Conservation (phyloP, 305 asterid species). For the Rubia balearica region DNA sequence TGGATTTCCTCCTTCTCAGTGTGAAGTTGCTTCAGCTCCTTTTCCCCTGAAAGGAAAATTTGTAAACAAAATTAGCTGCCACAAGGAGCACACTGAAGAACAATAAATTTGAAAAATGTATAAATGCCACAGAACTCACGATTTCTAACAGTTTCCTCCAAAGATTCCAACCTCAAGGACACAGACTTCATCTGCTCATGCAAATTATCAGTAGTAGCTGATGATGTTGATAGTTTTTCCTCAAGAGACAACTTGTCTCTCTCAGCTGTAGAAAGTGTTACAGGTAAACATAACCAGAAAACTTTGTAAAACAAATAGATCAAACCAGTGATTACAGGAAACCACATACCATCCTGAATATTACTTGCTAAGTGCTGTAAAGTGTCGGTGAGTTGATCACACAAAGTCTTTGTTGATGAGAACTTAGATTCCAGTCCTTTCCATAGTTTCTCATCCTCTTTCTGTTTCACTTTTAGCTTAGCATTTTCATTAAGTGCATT, state of each 20-base stretch:
- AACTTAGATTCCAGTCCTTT: slow-evolving; percentile 81
- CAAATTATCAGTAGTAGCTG: slow-evolving; percentile 60
- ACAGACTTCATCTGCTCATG: slow-evolving; percentile 56
- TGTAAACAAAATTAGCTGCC: slow-evolving; percentile 15
- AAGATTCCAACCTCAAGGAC: slow-evolving; percentile 61
- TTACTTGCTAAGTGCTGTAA: slow-evolving; percentile 60
- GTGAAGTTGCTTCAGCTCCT: slow-evolving; percentile 64
- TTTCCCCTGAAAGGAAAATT: slow-evolving; percentile 52
- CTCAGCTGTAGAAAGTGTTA: slow-evolving; percentile 54
- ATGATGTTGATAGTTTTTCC: slow-evolving; percentile 68
- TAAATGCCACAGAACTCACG: slow-evolving; percentile 41
- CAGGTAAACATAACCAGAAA: slow-evolving; percentile 23
- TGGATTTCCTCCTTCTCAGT: slow-evolving; percentile 52
- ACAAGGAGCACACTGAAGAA: neutral
- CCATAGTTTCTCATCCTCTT: slow-evolving; percentile 95
- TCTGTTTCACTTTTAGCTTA: slow-evolving; percentile 73
- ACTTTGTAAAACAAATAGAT: slow-evolving; percentile 11
- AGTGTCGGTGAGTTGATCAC: slow-evolving; percentile 75
- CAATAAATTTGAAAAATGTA: neutral
- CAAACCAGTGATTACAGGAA: slow-evolving; percentile 12
- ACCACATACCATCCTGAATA: slow-evolving; percentile 66
- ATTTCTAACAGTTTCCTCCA: slow-evolving; percentile 56
- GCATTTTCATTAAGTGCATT: slow-evolving; percentile 82
- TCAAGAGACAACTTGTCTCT: slow-evolving; percentile 66
- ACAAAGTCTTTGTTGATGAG: slow-evolving; percentile 63